Percentiles rank a stretch among this genome's conserved stretches.
Conservation (phyloP, 1,284 basidiomycete genomes). For the Cryptococcus sp. region DNA sequence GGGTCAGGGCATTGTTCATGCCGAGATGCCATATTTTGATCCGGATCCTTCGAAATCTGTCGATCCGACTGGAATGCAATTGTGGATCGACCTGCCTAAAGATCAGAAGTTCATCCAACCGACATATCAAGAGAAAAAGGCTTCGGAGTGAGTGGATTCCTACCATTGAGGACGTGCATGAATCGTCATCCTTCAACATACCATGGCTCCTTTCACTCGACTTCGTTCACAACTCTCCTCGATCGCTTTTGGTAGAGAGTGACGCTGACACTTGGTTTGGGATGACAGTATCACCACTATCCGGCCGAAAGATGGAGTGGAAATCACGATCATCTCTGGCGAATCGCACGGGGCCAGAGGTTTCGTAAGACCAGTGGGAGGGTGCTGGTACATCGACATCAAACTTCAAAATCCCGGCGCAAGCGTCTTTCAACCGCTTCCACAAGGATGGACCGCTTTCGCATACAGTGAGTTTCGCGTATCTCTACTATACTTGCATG, state of each 20-base stretch:
- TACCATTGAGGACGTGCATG: neutral
- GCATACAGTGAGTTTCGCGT: conserved; percentile 65
- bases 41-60: conserved; percentile 60
- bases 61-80: conserved; percentile 68
- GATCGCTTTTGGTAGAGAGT: neutral
- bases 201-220: neutral
- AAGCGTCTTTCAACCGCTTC: conserved; percentile 80
- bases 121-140: conserved; percentile 57
- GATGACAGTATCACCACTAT: conserved; percentile 68
- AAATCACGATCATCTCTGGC: conserved; percentile 84
- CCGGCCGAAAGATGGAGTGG: conserved; percentile 70
- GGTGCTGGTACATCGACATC: conserved; percentile 90
- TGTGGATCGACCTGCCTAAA: conserved; percentile 92
- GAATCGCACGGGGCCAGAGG: conserved; percentile 64
- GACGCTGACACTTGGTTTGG: neutral
- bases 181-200: neutral
- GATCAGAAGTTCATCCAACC: conserved; percentile 75
- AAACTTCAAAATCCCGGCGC: conserved; percentile 66
- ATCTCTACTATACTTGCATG: neutral
- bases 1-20: conserved; percentile 67
- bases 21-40: conserved; percentile 82
- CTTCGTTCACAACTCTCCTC: too few relatives aligned
- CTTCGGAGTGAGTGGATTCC: conserved; percentile 54
- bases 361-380: conserved; percentile 84
- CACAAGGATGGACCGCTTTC: conserved; percentile 79